Evolutionary conservation across 768 basidiomycete genomes (phyloP), one percentile per base, ranked within the genome.

Genomic region (Phylloporus arenicola): DNA sequence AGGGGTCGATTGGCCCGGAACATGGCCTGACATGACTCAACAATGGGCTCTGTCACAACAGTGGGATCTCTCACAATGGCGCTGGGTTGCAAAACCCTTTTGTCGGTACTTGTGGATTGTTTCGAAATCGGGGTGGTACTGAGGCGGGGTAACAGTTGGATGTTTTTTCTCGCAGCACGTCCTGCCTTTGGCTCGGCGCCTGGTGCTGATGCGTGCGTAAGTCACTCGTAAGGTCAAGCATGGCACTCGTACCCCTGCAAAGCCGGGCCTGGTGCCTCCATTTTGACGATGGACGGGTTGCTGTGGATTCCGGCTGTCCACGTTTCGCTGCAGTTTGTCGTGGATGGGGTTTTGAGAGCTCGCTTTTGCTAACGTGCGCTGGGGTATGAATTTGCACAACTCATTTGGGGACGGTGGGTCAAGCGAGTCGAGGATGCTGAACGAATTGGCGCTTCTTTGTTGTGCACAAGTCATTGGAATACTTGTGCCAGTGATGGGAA

Each of bases 11-110:
- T 10, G 17, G 6, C 2, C 4, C 20, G 8, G 44, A 16, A 42
- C 35, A 53, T 33, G 45, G 43, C 47, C 60, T 62, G 16, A 7
- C 3, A 25, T 33, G 25, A 43, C 10, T 61, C 24, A 27, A 29
- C 29, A 11, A 39, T 8, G 1, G 10, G 14, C 16, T 16, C 7
- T 8, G 6, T 44, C 27, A 9, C 0, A 24, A 10, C 3, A 2
- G 16, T 3, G 14, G 29, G 2, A 22, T 0, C 3, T 6, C 57
- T 57, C 54, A 51, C 63, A 25, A 24, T 4, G 58, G 47, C 3
- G 33, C 2, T 38, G 52, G 22, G 39, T 10, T 0, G 41, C 45
- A 53, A 1, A 33, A 37, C 16, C 17, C 47, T 7, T 25, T 40
- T 5, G 16, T 34, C 38, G 12, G 14, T 10, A 41, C 35, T 7